Evolutionary conservation across 1,284 basidiomycete genomes (phyloP), one percentile per base, ranked within the genome.

Genomic region (Cutaneotrichosporon daszewskae): DNA sequence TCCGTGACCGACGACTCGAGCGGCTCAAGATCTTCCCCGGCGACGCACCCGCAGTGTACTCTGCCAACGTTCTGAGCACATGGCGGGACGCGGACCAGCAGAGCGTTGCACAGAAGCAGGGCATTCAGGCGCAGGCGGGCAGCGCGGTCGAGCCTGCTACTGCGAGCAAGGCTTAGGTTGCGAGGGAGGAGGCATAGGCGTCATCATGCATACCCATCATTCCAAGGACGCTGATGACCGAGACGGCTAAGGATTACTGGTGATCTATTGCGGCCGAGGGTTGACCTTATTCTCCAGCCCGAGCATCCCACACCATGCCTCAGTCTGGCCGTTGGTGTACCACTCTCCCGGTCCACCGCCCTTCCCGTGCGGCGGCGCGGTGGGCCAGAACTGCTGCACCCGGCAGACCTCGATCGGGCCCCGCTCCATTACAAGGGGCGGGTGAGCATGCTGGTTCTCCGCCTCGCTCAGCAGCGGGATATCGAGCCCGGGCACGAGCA

Each of bases 281-380:
- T 90, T 87, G 49, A 94, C 80, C 60, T 80, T 83, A 69, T 95
- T 92, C 52, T 80, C 76, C 24, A 98, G 77, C 4, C 79, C 78
- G 22, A 96, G 63, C 75, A 95, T 80, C 20, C 73, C 68, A 58
- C 87, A 89, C 55, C 96, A 85, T 1, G 88, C 83, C 43, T 81
- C 81, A 0, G 92, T 98, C 62, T 97, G 94, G 9, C 87, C 85
- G 60, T 95, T 96, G 5, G 83, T 82, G 68, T 87, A 92, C 74
- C 81, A 83, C 6, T 79, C 77, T 60, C 45, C 51, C 13, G 58
- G 38, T 32, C 64, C 55, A 19, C 71, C 71, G 1, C 73, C 73
- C 5, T 69, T 65, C 9, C 64, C 66, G 12, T 74, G 56, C 3
- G 80, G 79, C 4, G 86, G 84, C 4, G 87, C 87, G 5, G 85